Percentiles rank a stretch among this genome's conserved stretches.
Conservation (phyloP, 192 early-diverging fungal genomes). For the Radiomyces spectabilis region DNA sequence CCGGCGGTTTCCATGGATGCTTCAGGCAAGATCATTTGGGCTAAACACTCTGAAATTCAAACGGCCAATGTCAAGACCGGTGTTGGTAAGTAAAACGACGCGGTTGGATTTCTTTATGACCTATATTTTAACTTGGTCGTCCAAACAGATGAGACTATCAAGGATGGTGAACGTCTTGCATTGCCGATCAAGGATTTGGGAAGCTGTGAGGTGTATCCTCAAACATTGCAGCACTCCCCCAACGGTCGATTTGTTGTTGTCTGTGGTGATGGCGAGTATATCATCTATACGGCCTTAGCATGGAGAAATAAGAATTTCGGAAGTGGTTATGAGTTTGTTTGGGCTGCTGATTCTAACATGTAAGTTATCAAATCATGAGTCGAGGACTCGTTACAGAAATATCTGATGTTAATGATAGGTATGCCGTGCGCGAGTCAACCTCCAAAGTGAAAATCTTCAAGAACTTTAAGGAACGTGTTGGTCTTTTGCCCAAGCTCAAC, state of each 20-base stretch:
- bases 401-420: constrained; percentile 26
- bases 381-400: background rate
- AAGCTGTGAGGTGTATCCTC: constrained; percentile 96
- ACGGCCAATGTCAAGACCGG: constrained; percentile 89
- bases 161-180: constrained; percentile 88
- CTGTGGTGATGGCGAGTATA: constrained; percentile 98
- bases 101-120: background rate
- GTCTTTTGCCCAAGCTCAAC: constrained; percentile 56
- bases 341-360: constrained; percentile 93
- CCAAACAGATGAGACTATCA: constrained; percentile 63
- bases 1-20: constrained; percentile 96
- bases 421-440: constrained; percentile 93
- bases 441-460: constrained; percentile 87
- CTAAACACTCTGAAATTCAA: constrained; percentile 92
- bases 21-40: constrained; percentile 97
- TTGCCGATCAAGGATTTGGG: constrained; percentile 91
- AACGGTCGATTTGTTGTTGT: constrained; percentile 99
- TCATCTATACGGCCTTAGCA: constrained; percentile 98
- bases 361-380: too few relatives aligned
- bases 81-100: constrained; percentile 31
- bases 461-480: constrained; percentile 88
- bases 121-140: background rate
- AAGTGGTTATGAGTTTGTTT: constrained; percentile 91
- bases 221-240: constrained; percentile 91
- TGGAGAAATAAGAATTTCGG: constrained; percentile 99